These are phyloP conservation scores for Paecilomyces dactylethromorphus DNA, from an alignment of 2,329 filamentous ascomycete species.

Conservation along the genomic window DNA sequence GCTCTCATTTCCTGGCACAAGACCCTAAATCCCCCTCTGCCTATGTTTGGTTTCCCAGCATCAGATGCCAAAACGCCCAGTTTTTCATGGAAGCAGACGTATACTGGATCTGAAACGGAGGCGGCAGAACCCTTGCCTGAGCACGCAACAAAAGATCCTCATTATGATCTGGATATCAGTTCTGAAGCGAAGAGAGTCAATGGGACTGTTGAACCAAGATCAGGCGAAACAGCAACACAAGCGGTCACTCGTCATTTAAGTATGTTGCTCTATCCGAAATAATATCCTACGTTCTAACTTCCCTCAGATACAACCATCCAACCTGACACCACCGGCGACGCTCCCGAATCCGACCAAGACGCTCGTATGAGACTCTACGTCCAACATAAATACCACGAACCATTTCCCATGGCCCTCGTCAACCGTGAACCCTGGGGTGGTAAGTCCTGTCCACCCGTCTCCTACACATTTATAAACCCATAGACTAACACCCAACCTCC, in stretches of 20 bases:
- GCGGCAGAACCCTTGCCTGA: conserved; percentile 37
- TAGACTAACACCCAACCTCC: background rate
- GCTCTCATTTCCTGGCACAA: conserved; percentile 68
- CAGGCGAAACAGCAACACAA: conserved; percentile 49
- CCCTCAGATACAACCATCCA: conserved; percentile 48
- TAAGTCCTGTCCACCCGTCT: conserved; percentile 9
- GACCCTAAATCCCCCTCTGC: conserved; percentile 53
- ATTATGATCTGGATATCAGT: conserved; percentile 58
- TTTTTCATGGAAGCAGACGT: conserved; percentile 7
- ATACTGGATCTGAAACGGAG: conserved; percentile 8
- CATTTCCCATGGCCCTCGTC: conserved; percentile 66
- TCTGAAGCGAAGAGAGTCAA: conserved; percentile 59
- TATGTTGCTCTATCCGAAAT: conserved; percentile 10
- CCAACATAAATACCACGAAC: conserved; percentile 44
- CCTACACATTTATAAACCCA: background rate
- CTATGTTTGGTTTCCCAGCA: conserved; percentile 48
- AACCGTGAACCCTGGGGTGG: conserved; percentile 61
- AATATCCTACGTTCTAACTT: conserved; percentile 1
- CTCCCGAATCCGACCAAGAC: conserved; percentile 46
- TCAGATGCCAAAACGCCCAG: conserved; percentile 18
- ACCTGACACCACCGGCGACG: conserved; percentile 43
- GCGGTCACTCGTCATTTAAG: conserved; percentile 61
- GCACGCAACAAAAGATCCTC: conserved; percentile 52
- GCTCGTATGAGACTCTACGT: conserved; percentile 64
- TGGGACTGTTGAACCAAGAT: conserved; percentile 44